Conservation (phyloP, 306 rosid species). For the Ochetophila trinervis region DNA sequence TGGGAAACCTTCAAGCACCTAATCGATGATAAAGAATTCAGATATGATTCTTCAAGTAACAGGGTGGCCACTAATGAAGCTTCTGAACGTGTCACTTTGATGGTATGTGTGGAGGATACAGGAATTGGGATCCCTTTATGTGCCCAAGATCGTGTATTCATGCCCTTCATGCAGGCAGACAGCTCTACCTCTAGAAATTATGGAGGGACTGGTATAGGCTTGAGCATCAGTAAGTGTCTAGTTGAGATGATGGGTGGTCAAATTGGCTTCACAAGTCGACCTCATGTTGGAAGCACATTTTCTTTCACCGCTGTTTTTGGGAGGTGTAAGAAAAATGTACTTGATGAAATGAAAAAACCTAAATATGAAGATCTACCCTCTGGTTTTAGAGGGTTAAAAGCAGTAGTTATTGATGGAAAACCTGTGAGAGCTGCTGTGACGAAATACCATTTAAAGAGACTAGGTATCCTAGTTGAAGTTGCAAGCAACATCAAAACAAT, state of each 20-base stretch:
- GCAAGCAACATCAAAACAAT: constrained; percentile 52
- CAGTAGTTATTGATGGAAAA: constrained; percentile 77
- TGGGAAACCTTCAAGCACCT: constrained; percentile 80
- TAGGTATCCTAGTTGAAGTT: constrained; percentile 68
- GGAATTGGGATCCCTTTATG: constrained; percentile 90
- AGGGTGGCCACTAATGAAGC: constrained; percentile 30
- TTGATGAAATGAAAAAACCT: constrained; percentile 53
- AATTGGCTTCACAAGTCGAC: constrained; percentile 68
- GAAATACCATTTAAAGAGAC: constrained; percentile 84
- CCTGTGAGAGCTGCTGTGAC: constrained; percentile 98
- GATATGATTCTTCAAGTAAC: constrained; percentile 43
- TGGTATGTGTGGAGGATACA: constrained; percentile 92
- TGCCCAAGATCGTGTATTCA: constrained; percentile 82
- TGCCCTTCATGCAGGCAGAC: constrained; percentile 97
- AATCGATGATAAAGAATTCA: constrained; percentile 58
- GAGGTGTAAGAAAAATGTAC: constrained; percentile 50
- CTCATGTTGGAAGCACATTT: constrained; percentile 92
- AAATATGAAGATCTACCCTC: constrained; percentile 78
- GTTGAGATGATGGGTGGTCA: constrained; percentile 96
- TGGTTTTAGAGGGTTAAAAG: constrained; percentile 72
- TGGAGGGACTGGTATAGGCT: constrained; percentile 98
- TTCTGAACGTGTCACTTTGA: constrained; percentile 64
- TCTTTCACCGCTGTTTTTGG: constrained; percentile 69
- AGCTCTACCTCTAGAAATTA: constrained; percentile 95
- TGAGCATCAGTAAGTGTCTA: constrained; percentile 94